Conservation (phyloP, 2,329 filamentous ascomycete species). For the Aureobasidium namibiae region DNA sequence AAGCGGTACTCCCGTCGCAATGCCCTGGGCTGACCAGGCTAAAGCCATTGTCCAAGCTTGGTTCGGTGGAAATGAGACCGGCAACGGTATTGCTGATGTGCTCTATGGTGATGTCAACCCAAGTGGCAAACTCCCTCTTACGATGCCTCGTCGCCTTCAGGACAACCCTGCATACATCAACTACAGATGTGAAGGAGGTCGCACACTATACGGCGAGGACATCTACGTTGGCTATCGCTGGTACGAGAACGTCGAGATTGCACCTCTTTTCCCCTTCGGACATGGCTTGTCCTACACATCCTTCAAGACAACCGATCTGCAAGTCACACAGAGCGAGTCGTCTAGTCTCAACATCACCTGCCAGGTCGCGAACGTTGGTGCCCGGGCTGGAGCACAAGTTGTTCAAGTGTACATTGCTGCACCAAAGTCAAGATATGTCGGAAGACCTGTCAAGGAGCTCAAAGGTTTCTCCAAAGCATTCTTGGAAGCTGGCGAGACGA, state of each 20-base stretch:
- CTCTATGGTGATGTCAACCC: slow-evolving; percentile 67
- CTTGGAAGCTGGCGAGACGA: slow-evolving; percentile 49
- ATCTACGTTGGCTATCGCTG: slow-evolving; percentile 79
- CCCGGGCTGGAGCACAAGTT: slow-evolving; percentile 51
- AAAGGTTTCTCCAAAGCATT: slow-evolving; percentile 59
- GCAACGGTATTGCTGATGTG: slow-evolving; percentile 67
- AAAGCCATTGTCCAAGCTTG: slow-evolving; percentile 16
- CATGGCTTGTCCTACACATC: slow-evolving; percentile 72
- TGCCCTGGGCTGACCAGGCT: slow-evolving; percentile 16
- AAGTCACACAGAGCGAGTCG: neutral
- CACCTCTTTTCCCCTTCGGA: slow-evolving; percentile 73
- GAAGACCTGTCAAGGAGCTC: slow-evolving; percentile 61
- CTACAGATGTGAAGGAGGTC: slow-evolving; percentile 49
- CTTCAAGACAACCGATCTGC: slow-evolving; percentile 35
- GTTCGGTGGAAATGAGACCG: slow-evolving; percentile 68
- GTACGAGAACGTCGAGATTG: slow-evolving; percentile 64
- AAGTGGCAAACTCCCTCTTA: slow-evolving; percentile 73
- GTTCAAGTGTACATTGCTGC: slow-evolving; percentile 61
- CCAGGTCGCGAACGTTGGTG: slow-evolving; percentile 49
- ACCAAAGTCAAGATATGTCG: slow-evolving; percentile 48
- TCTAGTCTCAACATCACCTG: neutral
- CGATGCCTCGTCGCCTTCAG: slow-evolving; percentile 60
- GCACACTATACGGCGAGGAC: slow-evolving; percentile 64
- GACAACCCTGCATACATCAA: slow-evolving; percentile 46
- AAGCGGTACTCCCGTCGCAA: slow-evolving; percentile 61